Percentiles rank a stretch among this genome's conserved stretches.
Conservation (phyloP, 345 rosid genomes). For the Lumnitzera racemosa region DNA sequence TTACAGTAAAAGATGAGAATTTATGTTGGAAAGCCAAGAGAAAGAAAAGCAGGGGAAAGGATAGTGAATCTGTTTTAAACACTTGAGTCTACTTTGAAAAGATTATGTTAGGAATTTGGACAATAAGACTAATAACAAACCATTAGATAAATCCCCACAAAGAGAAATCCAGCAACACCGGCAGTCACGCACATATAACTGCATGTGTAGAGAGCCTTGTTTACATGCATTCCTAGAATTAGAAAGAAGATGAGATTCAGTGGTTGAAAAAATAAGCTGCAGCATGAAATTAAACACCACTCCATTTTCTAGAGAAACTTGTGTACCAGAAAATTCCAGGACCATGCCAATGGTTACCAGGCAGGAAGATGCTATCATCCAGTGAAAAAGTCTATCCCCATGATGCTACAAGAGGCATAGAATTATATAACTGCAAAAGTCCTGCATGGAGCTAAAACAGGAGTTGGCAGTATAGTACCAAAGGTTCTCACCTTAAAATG, state of each 20-base stretch:
- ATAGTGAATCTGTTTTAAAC: no score
- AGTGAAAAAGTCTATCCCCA: constrained; percentile 42
- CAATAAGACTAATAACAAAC: constrained; percentile 16
- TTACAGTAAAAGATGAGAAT: neutral
- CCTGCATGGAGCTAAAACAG: neutral
- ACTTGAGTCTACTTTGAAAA: no score
- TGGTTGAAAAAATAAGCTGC: neutral
- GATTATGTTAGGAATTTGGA: no score
- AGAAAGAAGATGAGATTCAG: constrained; percentile 7
- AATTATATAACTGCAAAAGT: neutral
- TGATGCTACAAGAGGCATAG: constrained; percentile 43
- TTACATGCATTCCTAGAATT: constrained; percentile 64
- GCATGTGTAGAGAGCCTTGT: constrained; percentile 73
- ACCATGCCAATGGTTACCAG: constrained; percentile 46
- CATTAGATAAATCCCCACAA: constrained; percentile 56
- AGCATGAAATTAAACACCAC: neutral
- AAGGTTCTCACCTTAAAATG: constrained; percentile 60
- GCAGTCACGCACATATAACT: constrained; percentile 76
- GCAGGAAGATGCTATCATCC: constrained; percentile 47
- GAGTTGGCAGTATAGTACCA: neutral
- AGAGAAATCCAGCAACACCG: constrained; percentile 69
- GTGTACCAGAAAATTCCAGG: constrained; percentile 48
- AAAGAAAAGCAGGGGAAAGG: neutral
- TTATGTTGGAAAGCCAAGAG: neutral
- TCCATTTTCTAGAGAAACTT: neutral